These are phyloP conservation scores for Stellera chamaejasme DNA, from an alignment of 345 rosid genomes.

Conservation along the genomic window DNA sequence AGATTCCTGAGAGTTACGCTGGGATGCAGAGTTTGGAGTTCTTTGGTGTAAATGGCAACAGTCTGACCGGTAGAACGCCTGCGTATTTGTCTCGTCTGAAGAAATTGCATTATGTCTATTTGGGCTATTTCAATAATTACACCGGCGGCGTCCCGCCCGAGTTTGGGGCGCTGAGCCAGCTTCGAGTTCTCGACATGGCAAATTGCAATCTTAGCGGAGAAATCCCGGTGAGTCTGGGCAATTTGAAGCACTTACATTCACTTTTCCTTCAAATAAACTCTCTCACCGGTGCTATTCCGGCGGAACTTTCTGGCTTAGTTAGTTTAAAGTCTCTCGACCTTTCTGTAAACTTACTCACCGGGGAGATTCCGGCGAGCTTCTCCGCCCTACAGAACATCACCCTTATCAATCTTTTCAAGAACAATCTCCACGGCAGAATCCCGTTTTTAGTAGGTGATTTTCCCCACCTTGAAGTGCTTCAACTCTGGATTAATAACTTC, in stretches of 20 bases:
- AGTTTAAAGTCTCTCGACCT: constrained; percentile 72
- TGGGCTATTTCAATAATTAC: constrained; percentile 59
- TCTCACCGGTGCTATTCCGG: constrained; percentile 63
- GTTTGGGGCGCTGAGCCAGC: constrained; percentile 51
- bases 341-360: constrained; percentile 51
- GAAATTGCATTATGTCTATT: constrained; percentile 40
- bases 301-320: constrained; percentile 53
- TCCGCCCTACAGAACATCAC: constrained; percentile 34
- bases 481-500: constrained; percentile 78
- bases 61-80: constrained; percentile 46
- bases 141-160: constrained; percentile 65
- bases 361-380: constrained; percentile 69
- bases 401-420: constrained; percentile 54
- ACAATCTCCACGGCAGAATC: constrained; percentile 54
- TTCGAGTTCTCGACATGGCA: constrained; percentile 60
- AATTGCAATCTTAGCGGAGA: constrained; percentile 62
- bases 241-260: constrained; percentile 41
- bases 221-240: constrained; percentile 55
- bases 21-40: constrained; percentile 59
- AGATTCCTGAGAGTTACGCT: constrained; percentile 61
- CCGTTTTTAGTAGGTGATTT: constrained; percentile 63
- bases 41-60: constrained; percentile 55
- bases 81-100: constrained; percentile 46
- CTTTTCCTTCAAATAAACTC: constrained; percentile 71
- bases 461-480: constrained; percentile 55